A percentile compares a stretch with the other conserved stretches of the same genome.
phyloP scores from a whole-genome alignment of 1,284 basidiomycete genomes.

The Cutaneotrichosporon spelunceum region DNA sequence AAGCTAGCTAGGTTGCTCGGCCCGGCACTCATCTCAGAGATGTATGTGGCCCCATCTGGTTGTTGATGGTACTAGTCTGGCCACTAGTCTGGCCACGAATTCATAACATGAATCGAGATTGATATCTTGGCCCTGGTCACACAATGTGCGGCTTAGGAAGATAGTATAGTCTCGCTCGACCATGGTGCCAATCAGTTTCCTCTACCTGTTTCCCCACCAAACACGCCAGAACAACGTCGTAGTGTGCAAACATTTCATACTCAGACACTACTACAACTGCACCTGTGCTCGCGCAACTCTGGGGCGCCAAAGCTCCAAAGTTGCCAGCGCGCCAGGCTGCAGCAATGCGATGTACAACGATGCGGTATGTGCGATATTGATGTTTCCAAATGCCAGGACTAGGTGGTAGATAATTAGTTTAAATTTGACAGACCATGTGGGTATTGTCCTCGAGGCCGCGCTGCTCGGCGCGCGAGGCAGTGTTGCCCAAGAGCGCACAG shows the following conservation, averaged over 20 bases:
- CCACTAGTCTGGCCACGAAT: no score
- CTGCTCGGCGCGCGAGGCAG: neutral
- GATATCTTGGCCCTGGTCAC: no score
- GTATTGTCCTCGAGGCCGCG: neutral
- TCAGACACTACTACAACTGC: slow-evolving; percentile 11
- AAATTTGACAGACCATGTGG: neutral
- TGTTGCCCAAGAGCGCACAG: neutral
- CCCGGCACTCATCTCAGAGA: no score
- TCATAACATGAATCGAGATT: no score
- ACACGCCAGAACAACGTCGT: no score
- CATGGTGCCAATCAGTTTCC: neutral
- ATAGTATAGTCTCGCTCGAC: no score
- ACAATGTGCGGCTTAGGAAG: no score
- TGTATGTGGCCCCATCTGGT: no score
- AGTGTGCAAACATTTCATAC: slow-evolving; percentile 7
- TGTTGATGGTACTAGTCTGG: no score
- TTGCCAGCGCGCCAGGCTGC: slow-evolving; percentile 9
- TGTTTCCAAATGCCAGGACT: slow-evolving; percentile 3
- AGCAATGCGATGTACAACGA: slow-evolving; percentile 12
- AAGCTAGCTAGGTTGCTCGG: no score
- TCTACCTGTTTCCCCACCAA: no score
- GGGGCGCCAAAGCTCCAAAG: slow-evolving; percentile 8
- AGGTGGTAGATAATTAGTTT: neutral
- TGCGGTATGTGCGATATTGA: slow-evolving; percentile 6
- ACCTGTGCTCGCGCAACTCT: slow-evolving; percentile 1